Evolutionary conservation across 2,329 filamentous ascomycete genomes (phyloP).

Genomic region (Calonectria multiphialidica): DNA sequence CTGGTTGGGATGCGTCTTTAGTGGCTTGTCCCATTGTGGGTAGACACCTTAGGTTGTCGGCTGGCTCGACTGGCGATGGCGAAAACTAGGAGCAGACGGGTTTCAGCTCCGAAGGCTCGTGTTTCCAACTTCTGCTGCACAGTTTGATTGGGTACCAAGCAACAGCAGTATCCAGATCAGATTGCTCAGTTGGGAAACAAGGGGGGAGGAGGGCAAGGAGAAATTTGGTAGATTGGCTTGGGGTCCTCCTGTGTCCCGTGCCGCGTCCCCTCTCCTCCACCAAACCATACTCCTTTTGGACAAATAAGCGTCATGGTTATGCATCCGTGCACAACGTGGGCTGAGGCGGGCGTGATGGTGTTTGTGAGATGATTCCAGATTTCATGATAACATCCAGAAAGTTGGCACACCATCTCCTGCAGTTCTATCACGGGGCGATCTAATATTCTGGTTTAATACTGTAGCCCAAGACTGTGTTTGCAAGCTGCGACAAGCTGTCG

Average conservation of each 20-base stretch:
- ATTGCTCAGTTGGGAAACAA: neutral
- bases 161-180: neutral
- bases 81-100: neutral
- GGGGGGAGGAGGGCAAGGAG: neutral
- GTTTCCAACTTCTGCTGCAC: neutral
- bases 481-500: too few relatives aligned
- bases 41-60: neutral
- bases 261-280: neutral
- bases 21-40: neutral
- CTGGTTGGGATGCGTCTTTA: neutral
- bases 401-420: too few relatives aligned
- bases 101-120: neutral
- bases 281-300: neutral
- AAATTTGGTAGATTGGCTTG: neutral
- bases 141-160: slow-evolving; percentile 1
- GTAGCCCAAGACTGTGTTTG: too few relatives aligned
- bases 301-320: neutral
- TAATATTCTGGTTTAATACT: too few relatives aligned
- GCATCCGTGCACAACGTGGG: neutral
- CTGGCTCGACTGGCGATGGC: neutral
- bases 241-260: neutral
- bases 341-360: neutral
- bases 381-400: too few relatives aligned
- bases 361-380: neutral
- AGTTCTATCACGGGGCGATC: too few relatives aligned